Evolutionary conservation across 805 yeast species (phyloP), one percentile per base, ranked within the genome.

Genomic region (Huiozyma naganishii): DNA sequence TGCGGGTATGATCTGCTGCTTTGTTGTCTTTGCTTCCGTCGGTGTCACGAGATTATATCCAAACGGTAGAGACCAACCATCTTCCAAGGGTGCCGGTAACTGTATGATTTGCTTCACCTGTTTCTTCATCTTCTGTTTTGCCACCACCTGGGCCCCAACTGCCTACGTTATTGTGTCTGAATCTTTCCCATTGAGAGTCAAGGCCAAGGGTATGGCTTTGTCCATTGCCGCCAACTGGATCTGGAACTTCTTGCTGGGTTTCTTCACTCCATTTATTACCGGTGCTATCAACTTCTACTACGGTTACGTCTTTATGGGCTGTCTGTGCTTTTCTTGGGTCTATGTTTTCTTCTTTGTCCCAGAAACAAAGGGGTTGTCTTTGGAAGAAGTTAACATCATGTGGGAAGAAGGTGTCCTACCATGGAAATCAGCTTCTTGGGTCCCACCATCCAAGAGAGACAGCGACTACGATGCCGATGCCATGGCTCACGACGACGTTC

Each of bases 71-170:
- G 64, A 61, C 48, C 67, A 68, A 54, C 71, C 68, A 29, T 69
- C 78, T 42, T 62, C 72, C 38, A 70, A 68, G 51, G 70, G 78
- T 45, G 74, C 80, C 41, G 86, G 86, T 66, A 64, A 76, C 62
- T 80, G 77, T 43, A 77, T 80, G 85, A 79, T 80, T 59, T 76
- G 77, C 66, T 70, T 80, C 52, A 71, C 85, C 27, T 77, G 83
- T 69, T 66, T 80, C 55, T 80, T 69, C 71, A 76, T 80, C 51
- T 79, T 79, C 73, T 77, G 71, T 69, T 80, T 80, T 55, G 86
- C 86, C 28, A 72, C 79, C 40, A 75, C 85, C 28, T 80, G 86
- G 86, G 86, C 83, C 52, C 83, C 85, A 57, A 72, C 74, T 54
- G 75, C 73, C 44, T 80, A 69, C 64, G 77, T 77, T 48, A 77